Base-by-base conservation (phyloP, 306 rosid genomes). In the Prunus padus region DNA sequence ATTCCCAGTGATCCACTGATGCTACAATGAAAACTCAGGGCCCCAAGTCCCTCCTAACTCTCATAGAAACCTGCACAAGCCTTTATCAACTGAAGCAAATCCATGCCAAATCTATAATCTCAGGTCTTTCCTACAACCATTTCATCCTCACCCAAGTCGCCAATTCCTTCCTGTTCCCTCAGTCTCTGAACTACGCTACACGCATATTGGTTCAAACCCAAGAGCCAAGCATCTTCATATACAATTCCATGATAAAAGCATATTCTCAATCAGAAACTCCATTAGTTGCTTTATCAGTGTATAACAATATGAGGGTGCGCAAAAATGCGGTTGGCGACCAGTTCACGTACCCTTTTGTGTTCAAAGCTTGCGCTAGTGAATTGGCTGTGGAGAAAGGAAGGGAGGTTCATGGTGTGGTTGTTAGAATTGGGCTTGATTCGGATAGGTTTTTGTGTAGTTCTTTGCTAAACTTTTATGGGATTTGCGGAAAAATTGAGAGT, bases 331-430 rank as follows among this genome's bases (percentile, higher is more conserved):
- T 65, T 3, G 70, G 70, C 30, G 52, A 65, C 50, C 42, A 42
- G 23, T 65, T 65, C 6, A 65, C 70, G 14, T 65, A 65, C 52
- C 52, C 70, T 40, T 65, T 65, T 65, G 70, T 65, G 49, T 42
- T 65, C 30, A 65, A 42, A 20, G 70, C 70, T 22, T 65, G 70
- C 10, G 52, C 51, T n/a, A 13, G 70, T 5, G 9, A 65, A 65
- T 65, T 7, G 16, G 70, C 18, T 11, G 0, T 65, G 45, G 52
- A 11, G 4, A 65, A 65, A 65, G 70, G 70, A 28, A 65, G 70
- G 70, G 52, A 65, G 70, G 52, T 65, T 40, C 70, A 65, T 65
- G 70, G 70, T 42, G 70, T 65, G 19, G 51, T 65, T 65, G 31
- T 65, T 20, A 65, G 52, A 37, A 42, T 40, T 42, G 51, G 70